Evolutionary conservation across 345 rosid genomes (phyloP).

Genomic region (Kernera saxatilis): DNA sequence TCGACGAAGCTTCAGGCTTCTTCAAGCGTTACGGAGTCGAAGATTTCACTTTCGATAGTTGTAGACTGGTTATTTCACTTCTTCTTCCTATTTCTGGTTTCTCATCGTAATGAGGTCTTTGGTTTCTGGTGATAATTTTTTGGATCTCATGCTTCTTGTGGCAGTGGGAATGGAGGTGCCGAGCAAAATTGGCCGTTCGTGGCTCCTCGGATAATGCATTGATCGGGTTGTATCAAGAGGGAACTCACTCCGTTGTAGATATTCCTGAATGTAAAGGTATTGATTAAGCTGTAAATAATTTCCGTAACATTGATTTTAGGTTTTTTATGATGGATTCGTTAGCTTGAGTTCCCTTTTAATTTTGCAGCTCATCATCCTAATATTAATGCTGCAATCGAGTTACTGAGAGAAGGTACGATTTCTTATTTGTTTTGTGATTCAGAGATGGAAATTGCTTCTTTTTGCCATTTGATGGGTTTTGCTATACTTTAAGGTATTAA

Average conservation of each 20-base stretch:
- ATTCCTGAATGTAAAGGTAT: constrained; percentile 84
- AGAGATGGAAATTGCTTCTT: background rate
- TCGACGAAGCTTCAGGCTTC: constrained; percentile 68
- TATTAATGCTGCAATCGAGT: constrained; percentile 77
- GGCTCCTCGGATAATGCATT: constrained; percentile 59
- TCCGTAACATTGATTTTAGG: background rate
- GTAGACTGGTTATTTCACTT: constrained; percentile 49
- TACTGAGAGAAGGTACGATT: constrained; percentile 64
- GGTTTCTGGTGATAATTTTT: background rate
- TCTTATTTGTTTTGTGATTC: background rate
- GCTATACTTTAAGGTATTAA: constrained; percentile 47
- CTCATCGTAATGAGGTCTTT: background rate
- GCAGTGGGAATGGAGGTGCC: constrained; percentile 95
- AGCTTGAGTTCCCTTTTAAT: constrained; percentile 10
- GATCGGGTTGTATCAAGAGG: constrained; percentile 85
- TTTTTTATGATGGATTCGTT: background rate
- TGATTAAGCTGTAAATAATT: background rate
- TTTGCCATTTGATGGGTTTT: background rate
- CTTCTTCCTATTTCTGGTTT: background rate
- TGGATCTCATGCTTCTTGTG: constrained; percentile 7
- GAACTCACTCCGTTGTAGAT: constrained; percentile 77
- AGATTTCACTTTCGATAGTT: constrained; percentile 83
- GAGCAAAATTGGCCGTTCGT: constrained; percentile 91
- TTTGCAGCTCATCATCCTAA: constrained; percentile 85
- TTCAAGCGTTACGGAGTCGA: constrained; percentile 57